These are phyloP conservation scores for Gleditsia sinensis DNA, from an alignment of 306 rosid genomes.

Conservation along the genomic window DNA sequence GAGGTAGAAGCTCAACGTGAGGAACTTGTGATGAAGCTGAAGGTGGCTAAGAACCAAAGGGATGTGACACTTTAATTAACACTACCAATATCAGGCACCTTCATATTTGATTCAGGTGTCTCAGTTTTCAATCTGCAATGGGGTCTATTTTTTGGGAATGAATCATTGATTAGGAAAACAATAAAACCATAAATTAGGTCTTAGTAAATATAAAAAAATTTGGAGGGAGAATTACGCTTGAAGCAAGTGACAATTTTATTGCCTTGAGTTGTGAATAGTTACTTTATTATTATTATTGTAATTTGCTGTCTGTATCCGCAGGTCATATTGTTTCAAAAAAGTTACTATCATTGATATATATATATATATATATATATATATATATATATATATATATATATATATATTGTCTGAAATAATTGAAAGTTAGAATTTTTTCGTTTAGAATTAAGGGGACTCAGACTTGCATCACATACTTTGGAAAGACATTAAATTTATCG, in stretches of 20 bases:
- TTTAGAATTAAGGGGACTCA: too few species aligned
- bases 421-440: too few species aligned
- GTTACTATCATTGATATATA: too few species aligned
- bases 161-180: constrained; percentile 28
- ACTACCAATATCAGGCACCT: constrained; percentile 43
- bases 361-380: too few species aligned
- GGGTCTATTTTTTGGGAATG: constrained; percentile 14
- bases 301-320: background rate
- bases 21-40: constrained; percentile 91
- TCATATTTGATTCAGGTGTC: constrained; percentile 40
- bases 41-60: constrained; percentile 46
- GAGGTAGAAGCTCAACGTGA: constrained; percentile 92
- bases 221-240: constrained; percentile 33
- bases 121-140: constrained; percentile 29
- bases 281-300: constrained; percentile 16
- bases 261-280: constrained; percentile 2
- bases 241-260: constrained; percentile 23
- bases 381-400: too few species aligned
- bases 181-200: constrained; percentile 17
- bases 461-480: too few species aligned
- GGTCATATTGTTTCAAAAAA: background rate
- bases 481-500: too few species aligned
- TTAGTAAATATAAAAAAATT: constrained; percentile 45
- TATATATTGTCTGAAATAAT: too few species aligned
- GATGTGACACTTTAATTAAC: constrained; percentile 47